Base-by-base conservation (phyloP, 495 filamentous ascomycete species). In the Bacidia rubella region DNA sequence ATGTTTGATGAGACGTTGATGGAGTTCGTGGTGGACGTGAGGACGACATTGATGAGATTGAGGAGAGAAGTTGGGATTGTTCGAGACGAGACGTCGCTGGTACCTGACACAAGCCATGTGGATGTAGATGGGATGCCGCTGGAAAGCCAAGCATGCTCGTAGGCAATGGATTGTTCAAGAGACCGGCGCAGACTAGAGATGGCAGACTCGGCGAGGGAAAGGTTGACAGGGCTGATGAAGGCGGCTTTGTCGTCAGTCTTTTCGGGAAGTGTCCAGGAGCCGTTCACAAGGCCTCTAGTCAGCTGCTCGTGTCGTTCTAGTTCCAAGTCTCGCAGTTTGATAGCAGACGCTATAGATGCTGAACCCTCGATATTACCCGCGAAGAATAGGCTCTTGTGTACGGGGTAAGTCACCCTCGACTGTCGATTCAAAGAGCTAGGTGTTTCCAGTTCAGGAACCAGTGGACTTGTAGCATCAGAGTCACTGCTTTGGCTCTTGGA, bases 371-470 rank as follows among this genome's bases (percentile, higher is more conserved):
- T 60, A 0, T 87, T 90, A 40, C 82, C 74, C 2, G 79, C 81
- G 27, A 93, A 79, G 12, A 96, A 56, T 22, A 97, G 64, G 10
- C 82, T 78, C 63, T 82, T 84, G 59, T 98, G 92, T 15, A 95
- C 87, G 0, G 92, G 90, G 51, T 89, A 87, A 10, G 80, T 78
- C 11, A 94, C 70, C 35, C 82, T 65, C 21, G 76, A 76, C 44
- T 77, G 70, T 51, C 75, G 74, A 12, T n/a, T n/a, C 15, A 79
- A 81, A 11, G 71, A 74, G 44, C 69, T 67, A 11, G 75, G 76
- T 22, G 85, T 81, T 12, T 83, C 80, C 32, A 92, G 74, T 2
- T 76, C 78, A 2, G 89, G 89, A 35, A 85, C 80, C 10, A 95
- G 75, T 35, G 86, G 71, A 15, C 66, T 70, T 15, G 66, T 65